Base-by-base conservation (phyloP, 2,329 filamentous ascomycete species). In the Sporothrix variecibatus region DNA sequence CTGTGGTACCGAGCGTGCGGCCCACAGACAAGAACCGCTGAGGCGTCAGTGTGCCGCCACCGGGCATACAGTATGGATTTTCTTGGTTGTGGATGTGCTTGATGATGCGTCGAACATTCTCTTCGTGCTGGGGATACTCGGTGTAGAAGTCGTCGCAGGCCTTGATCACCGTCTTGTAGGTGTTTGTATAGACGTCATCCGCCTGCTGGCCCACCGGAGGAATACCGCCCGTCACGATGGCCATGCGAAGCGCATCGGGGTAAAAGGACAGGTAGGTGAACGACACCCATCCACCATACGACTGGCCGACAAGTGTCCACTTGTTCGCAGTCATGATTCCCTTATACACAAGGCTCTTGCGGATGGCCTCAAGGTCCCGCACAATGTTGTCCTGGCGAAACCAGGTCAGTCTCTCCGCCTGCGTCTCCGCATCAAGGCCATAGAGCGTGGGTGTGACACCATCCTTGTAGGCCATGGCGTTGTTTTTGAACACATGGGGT, bases 381-480 rank as follows among this genome's bases (percentile, higher is more conserved):
- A 94, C 91, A 74, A 94, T 94, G 77, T 86, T 92, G 79, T 94
- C 92, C 3, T 92, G 92, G 20, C 92, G 86, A 81, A 93, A 93
- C 20, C 87, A 56, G 2, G n/a, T 1, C 31, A 76, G 31, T 9
- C 43, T n/a, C 1, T 49, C 28, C 3, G 69, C 75, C 64, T 74
- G 72, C 28, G 60, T 9, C 12, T 64, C 20, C 15, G 70, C 26
- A 15, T n/a, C 3, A 12, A 28, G n/a, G 31, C 34, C 3, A 1
- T n/a, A 8, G 2, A 72, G 70, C 0, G 28, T 34, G 4, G 65
- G 72, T 7, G 0, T 1, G 1, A 12, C 43, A 5, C 8, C 23
- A 15, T 3, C 5, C 15, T n/a, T 17, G 4, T 53, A 15, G 4
- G 53, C 34, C 28, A 43, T 40, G 20, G 11, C n/a, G 15, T 26